These are phyloP conservation scores for Starmerella floricola DNA, from an alignment of 805 yeast genomes.

Conservation along the genomic window DNA sequence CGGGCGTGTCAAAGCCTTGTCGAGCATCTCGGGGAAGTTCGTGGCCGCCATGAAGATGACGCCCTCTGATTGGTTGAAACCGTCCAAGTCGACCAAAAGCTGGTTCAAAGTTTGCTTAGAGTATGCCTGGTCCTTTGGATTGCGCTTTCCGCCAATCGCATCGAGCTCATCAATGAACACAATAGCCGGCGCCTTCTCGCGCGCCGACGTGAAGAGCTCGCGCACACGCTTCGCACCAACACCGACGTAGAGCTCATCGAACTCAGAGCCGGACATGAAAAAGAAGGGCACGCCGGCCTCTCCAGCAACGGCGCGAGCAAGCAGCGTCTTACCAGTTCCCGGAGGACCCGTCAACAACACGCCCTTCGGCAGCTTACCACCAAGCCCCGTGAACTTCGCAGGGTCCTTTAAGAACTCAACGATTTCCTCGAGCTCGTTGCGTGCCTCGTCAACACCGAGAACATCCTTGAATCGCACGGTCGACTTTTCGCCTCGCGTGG, in stretches of 20 bases:
- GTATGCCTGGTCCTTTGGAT: slow-evolving; percentile 95
- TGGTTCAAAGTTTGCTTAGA: slow-evolving; percentile 96
- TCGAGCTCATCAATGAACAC: slow-evolving; percentile 95
- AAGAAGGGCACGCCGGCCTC: slow-evolving; percentile 98
- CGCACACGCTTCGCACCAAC: slow-evolving; percentile 98
- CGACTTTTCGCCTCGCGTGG: slow-evolving; percentile 73
- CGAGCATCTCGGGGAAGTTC: slow-evolving; percentile 92
- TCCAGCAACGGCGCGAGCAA: slow-evolving; percentile 97
- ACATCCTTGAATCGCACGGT: slow-evolving; percentile 87
- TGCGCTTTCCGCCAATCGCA: slow-evolving; percentile 96
- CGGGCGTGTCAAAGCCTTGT: slow-evolving; percentile 94
- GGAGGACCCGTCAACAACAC: slow-evolving; percentile 96
- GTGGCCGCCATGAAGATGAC: slow-evolving; percentile 96
- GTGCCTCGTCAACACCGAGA: slow-evolving; percentile 96
- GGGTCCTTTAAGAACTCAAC: slow-evolving; percentile 98
- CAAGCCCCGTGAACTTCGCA: slow-evolving; percentile 85
- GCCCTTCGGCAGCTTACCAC: slow-evolving; percentile 97
- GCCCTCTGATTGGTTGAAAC: slow-evolving; percentile 77
- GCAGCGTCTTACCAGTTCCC: slow-evolving; percentile 94
- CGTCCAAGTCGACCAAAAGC: slow-evolving; percentile 89
- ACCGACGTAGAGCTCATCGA: slow-evolving; percentile 96
- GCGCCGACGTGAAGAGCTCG: slow-evolving; percentile 83
- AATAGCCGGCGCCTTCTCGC: slow-evolving; percentile 92
- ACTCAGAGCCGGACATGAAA: slow-evolving; percentile 97
- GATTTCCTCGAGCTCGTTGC: slow-evolving; percentile 92